Evolutionary conservation across 1,284 basidiomycete species (phyloP).

Genomic region (Ganoderma lucidum): DNA sequence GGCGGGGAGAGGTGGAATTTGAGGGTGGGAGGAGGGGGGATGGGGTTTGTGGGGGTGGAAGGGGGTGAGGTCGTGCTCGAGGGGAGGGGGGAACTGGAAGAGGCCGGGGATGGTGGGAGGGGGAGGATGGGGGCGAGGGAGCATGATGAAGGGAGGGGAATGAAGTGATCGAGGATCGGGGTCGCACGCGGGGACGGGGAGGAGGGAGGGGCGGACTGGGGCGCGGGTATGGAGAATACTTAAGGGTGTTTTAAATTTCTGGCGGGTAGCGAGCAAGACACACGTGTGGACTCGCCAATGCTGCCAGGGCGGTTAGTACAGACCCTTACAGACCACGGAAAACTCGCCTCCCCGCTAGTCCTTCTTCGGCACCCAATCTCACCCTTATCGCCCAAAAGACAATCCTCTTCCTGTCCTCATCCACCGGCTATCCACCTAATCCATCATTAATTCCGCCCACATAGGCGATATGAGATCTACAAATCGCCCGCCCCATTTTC

Average conservation of each 20-base stretch:
- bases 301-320: background rate
- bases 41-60: background rate
- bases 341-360: conserved; percentile 3
- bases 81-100: conserved; percentile 29
- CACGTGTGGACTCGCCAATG: conserved; percentile 17
- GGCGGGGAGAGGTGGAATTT: background rate
- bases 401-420: background rate
- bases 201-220: conserved; percentile 4
- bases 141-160: background rate
- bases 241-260: conserved; percentile 2
- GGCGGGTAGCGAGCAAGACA: conserved; percentile 16
- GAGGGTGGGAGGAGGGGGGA: background rate
- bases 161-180: conserved; percentile 23
- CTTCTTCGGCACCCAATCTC: conserved; percentile 6
- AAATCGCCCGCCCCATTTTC: background rate
- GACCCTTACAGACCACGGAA: background rate
- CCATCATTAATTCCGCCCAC: conserved; percentile 6
- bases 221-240: conserved; percentile 12
- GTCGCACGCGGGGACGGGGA: background rate
- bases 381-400: conserved; percentile 11
- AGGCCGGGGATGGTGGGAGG: conserved; percentile 24
- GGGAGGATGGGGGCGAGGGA: background rate
- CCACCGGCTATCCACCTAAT: background rate
- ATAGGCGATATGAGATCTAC: conserved; percentile 4
- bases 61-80: conserved; percentile 22